Conservation (phyloP, 2,329 filamentous ascomycete genomes). For the Fusarium bactridioides region DNA sequence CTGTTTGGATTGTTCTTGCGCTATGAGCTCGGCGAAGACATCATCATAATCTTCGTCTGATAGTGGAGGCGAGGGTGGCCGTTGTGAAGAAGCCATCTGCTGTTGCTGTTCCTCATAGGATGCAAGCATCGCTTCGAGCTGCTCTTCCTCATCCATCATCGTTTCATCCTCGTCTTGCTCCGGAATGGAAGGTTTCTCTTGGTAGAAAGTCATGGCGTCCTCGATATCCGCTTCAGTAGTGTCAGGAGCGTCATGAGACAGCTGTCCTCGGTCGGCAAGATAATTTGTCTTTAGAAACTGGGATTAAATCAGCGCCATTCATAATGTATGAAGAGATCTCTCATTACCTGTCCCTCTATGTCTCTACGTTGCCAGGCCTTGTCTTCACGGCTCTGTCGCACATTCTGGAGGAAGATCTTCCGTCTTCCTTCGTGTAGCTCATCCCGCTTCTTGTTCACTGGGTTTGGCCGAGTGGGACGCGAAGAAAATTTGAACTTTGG, state of each 20-base stretch:
- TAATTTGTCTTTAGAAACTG: slow-evolving; percentile 50
- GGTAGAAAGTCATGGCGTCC: slow-evolving; percentile 53
- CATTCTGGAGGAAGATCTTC: slow-evolving; percentile 73
- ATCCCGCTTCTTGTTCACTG: slow-evolving; percentile 67
- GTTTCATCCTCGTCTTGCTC: slow-evolving; percentile 52
- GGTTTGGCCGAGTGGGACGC: slow-evolving; percentile 68
- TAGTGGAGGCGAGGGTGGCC: slow-evolving; percentile 47
- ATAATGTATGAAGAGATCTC: background rate
- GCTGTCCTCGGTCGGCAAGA: slow-evolving; percentile 44
- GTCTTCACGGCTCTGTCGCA: slow-evolving; percentile 68
- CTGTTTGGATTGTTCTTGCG: slow-evolving; percentile 41
- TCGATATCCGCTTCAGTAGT: slow-evolving; percentile 62
- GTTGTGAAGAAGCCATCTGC: slow-evolving; percentile 29
- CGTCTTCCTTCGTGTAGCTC: slow-evolving; percentile 70
- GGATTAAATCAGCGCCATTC: background rate
- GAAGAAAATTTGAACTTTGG: slow-evolving; percentile 60
- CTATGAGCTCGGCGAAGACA: slow-evolving; percentile 60
- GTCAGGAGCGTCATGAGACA: slow-evolving; percentile 47
- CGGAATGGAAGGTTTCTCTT: slow-evolving; percentile 34
- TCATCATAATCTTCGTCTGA: slow-evolving; percentile 69
- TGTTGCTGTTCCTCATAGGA: slow-evolving; percentile 51
- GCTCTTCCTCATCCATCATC: slow-evolving; percentile 66
- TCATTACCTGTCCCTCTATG: slow-evolving; percentile 62
- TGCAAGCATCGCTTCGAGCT: slow-evolving; percentile 65
- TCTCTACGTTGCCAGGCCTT: slow-evolving; percentile 67